phyloP scores from a whole-genome alignment of 139 green algal genomes.

The Coccomyxa sp. region DNA sequence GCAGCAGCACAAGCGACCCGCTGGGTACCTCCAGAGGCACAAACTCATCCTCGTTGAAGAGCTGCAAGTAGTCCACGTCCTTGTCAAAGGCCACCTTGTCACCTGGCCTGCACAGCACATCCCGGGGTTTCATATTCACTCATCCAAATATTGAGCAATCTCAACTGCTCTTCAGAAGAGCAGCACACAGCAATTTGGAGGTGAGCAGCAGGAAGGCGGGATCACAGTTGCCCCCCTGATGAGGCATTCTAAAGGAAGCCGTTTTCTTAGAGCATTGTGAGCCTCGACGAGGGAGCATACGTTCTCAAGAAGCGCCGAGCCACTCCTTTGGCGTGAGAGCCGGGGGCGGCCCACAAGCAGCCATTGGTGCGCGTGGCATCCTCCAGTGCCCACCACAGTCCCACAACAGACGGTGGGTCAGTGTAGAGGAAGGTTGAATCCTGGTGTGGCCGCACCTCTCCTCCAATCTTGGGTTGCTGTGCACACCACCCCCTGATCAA shows the following conservation, averaged over 20 bases:
- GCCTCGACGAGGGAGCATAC: neutral
- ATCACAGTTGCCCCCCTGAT: neutral
- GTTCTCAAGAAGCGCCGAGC: neutral
- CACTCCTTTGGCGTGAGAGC: neutral
- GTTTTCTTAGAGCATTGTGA: neutral
- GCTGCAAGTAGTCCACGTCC: neutral
- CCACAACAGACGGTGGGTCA: slow-evolving; percentile 69
- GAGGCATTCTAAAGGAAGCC: neutral
- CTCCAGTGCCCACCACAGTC: slow-evolving; percentile 93
- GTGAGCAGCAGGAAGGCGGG: neutral
- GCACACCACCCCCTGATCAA: slow-evolving; percentile 9
- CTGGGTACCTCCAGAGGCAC: slow-evolving; percentile 61
- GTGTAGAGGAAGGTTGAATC: slow-evolving; percentile 93
- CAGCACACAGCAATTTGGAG: neutral
- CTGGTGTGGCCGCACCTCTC: slow-evolving; percentile 86
- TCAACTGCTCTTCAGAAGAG: neutral
- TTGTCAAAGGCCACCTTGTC: slow-evolving; percentile 46
- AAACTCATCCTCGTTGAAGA: slow-evolving; percentile 57
- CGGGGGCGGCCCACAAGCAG: slow-evolving; percentile 81
- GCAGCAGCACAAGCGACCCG: slow-evolving; percentile 83
- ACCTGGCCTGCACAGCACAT: neutral
- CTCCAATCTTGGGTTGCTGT: slow-evolving; percentile 86
- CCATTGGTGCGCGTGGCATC: slow-evolving; percentile 85
- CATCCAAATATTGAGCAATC: neutral
- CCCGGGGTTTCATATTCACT: neutral